These are phyloP conservation scores for Puccinia brachypodii DNA, from an alignment of 1,284 basidiomycete species.

Conservation along the genomic window DNA sequence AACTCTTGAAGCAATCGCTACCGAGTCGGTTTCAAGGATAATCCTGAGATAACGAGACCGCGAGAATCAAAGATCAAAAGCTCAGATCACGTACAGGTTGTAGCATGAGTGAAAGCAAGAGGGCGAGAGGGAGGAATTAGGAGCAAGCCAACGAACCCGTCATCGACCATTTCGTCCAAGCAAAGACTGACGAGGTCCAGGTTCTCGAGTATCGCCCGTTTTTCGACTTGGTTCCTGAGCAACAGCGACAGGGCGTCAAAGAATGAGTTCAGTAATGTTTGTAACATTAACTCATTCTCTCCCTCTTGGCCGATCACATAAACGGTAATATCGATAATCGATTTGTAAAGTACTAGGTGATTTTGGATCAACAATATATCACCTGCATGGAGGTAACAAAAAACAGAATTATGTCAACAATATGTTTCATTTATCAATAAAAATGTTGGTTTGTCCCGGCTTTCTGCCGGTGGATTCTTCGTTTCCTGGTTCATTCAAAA, in stretches of 20 bases:
- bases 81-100: not conserved
- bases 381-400: conserved; percentile 62
- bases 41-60: conserved; percentile 64
- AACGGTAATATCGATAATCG: conserved; percentile 91
- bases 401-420: not conserved
- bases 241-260: conserved; percentile 81
- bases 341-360: conserved; percentile 87
- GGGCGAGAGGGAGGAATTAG: not conserved
- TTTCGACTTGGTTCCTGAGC: conserved; percentile 89
- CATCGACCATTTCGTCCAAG: conserved; percentile 95
- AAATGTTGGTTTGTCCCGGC: not conserved
- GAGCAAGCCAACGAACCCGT: conserved; percentile 66
- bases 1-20: conserved; percentile 90
- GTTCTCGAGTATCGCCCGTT: conserved; percentile 90
- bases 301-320: conserved; percentile 84
- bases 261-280: conserved; percentile 76
- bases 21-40: conserved; percentile 93
- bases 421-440: not conserved
- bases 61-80: not conserved
- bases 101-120: not conserved
- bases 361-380: conserved; percentile 92
- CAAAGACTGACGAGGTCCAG: conserved; percentile 89
- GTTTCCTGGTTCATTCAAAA: not conserved
- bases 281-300: conserved; percentile 97
- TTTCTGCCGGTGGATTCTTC: not conserved